A percentile compares a stretch with the other conserved stretches of the same genome.
phyloP scores from a whole-genome alignment of 495 filamentous ascomycete genomes.

The Podospora bellae-mahoneyi region DNA sequence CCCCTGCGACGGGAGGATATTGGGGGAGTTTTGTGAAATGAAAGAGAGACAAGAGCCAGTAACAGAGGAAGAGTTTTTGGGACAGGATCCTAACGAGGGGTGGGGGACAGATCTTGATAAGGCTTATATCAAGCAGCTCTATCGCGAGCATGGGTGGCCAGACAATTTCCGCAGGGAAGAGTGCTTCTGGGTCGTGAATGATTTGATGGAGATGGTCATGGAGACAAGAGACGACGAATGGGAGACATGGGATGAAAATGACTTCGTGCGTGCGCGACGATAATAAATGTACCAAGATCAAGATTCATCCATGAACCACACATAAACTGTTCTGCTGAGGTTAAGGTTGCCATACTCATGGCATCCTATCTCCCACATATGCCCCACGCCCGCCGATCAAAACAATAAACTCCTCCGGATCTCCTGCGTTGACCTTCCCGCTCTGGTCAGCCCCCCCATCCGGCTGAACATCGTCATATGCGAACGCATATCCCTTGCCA shows the following conservation, averaged over 20 bases:
- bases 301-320: too few species aligned
- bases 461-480: conserved; percentile 73
- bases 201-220: not conserved
- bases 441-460: conserved; percentile 60
- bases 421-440: conserved; percentile 61
- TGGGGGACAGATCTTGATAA: not conserved
- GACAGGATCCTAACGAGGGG: not conserved
- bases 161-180: not conserved
- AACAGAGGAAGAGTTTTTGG: not conserved
- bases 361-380: conserved; percentile 30
- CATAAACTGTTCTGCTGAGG: too few species aligned
- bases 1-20: not conserved
- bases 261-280: not conserved
- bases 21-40: not conserved
- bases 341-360: not conserved
- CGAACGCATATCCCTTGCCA: conserved; percentile 71
- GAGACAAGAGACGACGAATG: not conserved
- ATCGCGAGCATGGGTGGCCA: not conserved
- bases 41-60: not conserved
- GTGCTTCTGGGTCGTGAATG: not conserved
- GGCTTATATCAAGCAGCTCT: not conserved
- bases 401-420: conserved; percentile 60
- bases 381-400: conserved; percentile 55
- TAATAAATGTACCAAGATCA: not conserved
- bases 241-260: too few species aligned